These are phyloP conservation scores for Brassica juncea DNA, from an alignment of 345 rosid genomes.

Conservation along the genomic window DNA sequence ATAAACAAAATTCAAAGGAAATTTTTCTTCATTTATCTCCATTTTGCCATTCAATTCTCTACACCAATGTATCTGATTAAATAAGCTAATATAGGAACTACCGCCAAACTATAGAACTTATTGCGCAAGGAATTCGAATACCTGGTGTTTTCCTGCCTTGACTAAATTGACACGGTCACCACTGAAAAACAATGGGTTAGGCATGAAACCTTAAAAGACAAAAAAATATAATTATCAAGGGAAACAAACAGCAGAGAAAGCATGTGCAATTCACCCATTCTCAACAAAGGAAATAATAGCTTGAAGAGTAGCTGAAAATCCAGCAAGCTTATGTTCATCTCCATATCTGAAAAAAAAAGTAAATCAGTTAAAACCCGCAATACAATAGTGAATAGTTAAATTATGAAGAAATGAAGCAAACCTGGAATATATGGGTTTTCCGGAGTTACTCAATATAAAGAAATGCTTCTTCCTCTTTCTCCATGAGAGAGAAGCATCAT, in stretches of 20 bases:
- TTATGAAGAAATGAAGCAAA: constrained; percentile 28
- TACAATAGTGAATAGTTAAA: neutral
- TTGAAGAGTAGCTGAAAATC: constrained; percentile 97
- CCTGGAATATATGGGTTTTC: constrained; percentile 99
- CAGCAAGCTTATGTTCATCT: constrained; percentile 97
- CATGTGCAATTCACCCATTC: constrained; percentile 60
- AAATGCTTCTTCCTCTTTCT: constrained; percentile 99
- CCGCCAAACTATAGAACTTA: neutral
- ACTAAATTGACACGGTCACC: constrained; percentile 79
- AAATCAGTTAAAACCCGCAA: neutral
- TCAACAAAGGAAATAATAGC: constrained; percentile 99
- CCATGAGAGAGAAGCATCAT: constrained; percentile 94
- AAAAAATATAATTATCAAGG: neutral
- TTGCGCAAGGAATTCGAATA: constrained; percentile 21
- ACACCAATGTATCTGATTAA: neutral
- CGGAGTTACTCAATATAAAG: constrained; percentile 93
- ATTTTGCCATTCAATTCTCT: neutral
- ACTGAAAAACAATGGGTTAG: constrained; percentile 48
- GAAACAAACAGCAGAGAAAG: constrained; percentile 22
- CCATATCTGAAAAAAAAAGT: constrained; percentile 64
- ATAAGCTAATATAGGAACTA: neutral
- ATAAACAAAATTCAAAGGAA: neutral
- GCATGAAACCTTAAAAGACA: constrained; percentile 9
- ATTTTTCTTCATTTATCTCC: neutral
- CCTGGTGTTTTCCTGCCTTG: constrained; percentile 96